Evolutionary conservation across 2,329 filamentous ascomycete genomes (phyloP).

Genomic region (Apiospora aurea): DNA sequence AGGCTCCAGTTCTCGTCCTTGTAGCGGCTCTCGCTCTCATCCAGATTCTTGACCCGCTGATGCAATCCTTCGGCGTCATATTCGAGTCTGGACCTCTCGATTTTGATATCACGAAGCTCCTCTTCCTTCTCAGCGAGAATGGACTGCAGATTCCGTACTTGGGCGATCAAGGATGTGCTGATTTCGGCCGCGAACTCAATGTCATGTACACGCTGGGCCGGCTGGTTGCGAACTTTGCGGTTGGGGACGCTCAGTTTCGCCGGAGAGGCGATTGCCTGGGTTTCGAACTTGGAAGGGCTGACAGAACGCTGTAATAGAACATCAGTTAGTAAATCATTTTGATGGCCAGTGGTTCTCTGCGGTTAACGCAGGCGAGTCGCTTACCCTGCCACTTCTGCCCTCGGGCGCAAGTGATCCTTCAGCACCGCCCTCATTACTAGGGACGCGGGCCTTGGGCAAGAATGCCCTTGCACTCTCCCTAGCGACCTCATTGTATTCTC

Average conservation of each 20-base stretch:
- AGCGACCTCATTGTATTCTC: conserved; percentile 93
- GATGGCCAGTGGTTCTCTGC: background rate
- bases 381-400: conserved; percentile 59
- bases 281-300: conserved; percentile 81
- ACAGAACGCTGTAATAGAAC: conserved; percentile 63
- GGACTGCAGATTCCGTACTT: conserved; percentile 88
- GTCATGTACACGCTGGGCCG: conserved; percentile 86
- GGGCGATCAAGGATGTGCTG: conserved; percentile 90
- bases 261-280: conserved; percentile 83
- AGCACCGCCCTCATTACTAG: conserved; percentile 68
- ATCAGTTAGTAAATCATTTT: conserved; percentile 3
- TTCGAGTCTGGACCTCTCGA: conserved; percentile 81
- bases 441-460: conserved; percentile 81
- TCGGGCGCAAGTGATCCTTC: conserved; percentile 61
- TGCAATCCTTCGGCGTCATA: conserved; percentile 80
- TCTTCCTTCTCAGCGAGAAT: conserved; percentile 89
- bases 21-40: conserved; percentile 94
- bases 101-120: conserved; percentile 74
- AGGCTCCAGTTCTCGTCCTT: conserved; percentile 99
- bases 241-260: conserved; percentile 89
- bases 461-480: conserved; percentile 89
- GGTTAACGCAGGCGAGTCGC: conserved; percentile 33
- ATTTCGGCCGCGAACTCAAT: conserved; percentile 99
- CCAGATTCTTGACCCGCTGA: conserved; percentile 80
- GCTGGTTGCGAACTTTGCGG: conserved; percentile 89